Evolutionary conservation across 2,329 filamentous ascomycete species (phyloP).

Genomic region (Penicillium sp.): DNA sequence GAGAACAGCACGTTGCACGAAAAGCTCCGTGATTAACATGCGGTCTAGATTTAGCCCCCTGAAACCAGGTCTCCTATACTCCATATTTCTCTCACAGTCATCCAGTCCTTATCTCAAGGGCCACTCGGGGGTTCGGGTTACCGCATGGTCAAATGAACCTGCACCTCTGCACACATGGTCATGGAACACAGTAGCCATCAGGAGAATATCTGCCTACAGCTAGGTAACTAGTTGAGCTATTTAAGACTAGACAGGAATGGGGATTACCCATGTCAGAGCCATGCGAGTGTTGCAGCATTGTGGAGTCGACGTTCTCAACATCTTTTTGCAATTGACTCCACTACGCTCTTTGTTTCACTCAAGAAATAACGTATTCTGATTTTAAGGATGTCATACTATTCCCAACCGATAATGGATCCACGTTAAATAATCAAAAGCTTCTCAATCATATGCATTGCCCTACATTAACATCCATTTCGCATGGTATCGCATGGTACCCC

Average conservation of each 20-base stretch:
- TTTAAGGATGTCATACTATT: background rate
- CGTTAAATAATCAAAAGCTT: background rate
- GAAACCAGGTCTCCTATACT: slow-evolving; percentile 6
- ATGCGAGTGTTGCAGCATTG: slow-evolving; percentile 19
- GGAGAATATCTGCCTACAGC: slow-evolving; percentile 11
- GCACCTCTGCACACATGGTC: slow-evolving; percentile 1
- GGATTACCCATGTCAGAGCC: background rate
- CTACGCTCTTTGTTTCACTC: background rate
- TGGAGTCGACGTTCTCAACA: slow-evolving; percentile 12
- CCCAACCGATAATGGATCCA: background rate
- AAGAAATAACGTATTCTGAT: background rate
- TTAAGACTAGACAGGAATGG: background rate
- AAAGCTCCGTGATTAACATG: background rate
- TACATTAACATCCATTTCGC: background rate
- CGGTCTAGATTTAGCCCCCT: slow-evolving; percentile 1
- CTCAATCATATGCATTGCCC: background rate
- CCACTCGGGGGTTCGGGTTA: slow-evolving; percentile 4
- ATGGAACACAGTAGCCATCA: background rate
- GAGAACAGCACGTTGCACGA: slow-evolving; percentile 2
- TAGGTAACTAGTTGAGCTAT: background rate
- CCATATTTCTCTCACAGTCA: slow-evolving; percentile 5
- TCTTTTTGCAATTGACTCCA: background rate
- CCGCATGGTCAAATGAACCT: slow-evolving; percentile 4
- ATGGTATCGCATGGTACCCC: slow-evolving; percentile 17
- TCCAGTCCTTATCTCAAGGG: slow-evolving; percentile 11